phyloP scores from a whole-genome alignment of 306 rosid species.

The Inga oerstediana region DNA sequence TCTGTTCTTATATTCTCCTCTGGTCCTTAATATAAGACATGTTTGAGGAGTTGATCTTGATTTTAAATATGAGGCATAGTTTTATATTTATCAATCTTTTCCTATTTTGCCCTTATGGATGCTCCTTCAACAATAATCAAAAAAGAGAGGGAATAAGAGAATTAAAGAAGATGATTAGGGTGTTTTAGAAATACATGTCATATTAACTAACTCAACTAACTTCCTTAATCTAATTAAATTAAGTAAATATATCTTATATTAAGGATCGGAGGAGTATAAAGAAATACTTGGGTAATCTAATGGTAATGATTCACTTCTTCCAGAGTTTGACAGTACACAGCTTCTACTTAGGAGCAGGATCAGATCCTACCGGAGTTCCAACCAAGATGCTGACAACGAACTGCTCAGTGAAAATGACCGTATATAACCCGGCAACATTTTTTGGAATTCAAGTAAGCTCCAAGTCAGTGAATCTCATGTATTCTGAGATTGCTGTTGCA shows the following conservation, averaged over 20 bases:
- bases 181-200: too few species aligned
- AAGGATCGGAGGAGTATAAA: not conserved
- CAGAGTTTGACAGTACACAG: constrained; percentile 80
- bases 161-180: too few species aligned
- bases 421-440: constrained; percentile 82
- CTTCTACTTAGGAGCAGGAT: constrained; percentile 77
- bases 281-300: not conserved
- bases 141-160: too few species aligned
- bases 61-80: too few species aligned
- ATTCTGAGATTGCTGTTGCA: constrained; percentile 71
- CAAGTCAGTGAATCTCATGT: constrained; percentile 68
- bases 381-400: constrained; percentile 80
- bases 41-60: too few species aligned
- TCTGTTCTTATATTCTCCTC: not conserved
- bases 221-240: too few species aligned
- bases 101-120: too few species aligned
- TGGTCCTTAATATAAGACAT: too few species aligned
- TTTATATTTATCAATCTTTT: too few species aligned
- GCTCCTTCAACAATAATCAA: too few species aligned
- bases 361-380: constrained; percentile 86
- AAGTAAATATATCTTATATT: too few species aligned
- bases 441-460: constrained; percentile 79
- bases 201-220: too few species aligned
- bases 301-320: constrained; percentile 26
- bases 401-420: constrained; percentile 66